A percentile compares a stretch with the other conserved stretches of the same genome.
These are phyloP conservation scores for Leccinum imitatum DNA, from an alignment of 768 basidiomycete genomes.

Conservation along the genomic window DNA sequence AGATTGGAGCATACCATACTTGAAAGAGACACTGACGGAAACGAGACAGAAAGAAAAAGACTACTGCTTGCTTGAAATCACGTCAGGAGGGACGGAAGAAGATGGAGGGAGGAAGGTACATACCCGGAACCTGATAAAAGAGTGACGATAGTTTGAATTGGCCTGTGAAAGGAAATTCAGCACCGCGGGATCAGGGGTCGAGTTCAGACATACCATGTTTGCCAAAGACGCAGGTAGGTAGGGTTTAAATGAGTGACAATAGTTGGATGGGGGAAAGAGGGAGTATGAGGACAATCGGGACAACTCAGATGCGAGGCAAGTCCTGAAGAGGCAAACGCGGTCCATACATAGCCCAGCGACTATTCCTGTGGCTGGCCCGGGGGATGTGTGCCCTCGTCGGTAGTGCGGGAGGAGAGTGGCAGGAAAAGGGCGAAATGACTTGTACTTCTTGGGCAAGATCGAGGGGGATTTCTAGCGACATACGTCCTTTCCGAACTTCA, in stretches of 20 bases:
- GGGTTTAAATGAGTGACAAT: slow-evolving; percentile 17
- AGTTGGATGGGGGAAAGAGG: slow-evolving; percentile 6
- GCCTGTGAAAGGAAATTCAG: background rate
- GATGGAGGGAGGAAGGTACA: no score
- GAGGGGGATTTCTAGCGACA: background rate
- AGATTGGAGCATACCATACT: no score
- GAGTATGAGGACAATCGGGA: background rate
- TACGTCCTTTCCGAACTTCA: background rate
- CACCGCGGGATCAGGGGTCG: background rate
- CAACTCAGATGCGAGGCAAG: slow-evolving; percentile 4
- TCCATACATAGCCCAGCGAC: background rate
- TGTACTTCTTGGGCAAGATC: background rate
- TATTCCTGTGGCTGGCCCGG: slow-evolving; percentile 1
- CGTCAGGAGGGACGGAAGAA: no score
- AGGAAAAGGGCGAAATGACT: background rate
- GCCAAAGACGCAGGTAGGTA: background rate
- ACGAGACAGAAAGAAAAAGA: no score
- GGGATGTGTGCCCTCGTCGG: slow-evolving; percentile 5
- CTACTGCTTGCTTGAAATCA: no score
- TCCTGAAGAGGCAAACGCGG: background rate
- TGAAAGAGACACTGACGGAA: no score
- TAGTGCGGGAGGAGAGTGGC: slow-evolving; percentile 1
- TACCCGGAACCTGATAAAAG: no score
- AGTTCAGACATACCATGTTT: slow-evolving; percentile 6
- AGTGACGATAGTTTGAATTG: no score